A percentile compares a stretch with the other conserved stretches of the same genome.
Conservation (phyloP, 1,139 yeast species). For the Blastobotrys niveus region DNA sequence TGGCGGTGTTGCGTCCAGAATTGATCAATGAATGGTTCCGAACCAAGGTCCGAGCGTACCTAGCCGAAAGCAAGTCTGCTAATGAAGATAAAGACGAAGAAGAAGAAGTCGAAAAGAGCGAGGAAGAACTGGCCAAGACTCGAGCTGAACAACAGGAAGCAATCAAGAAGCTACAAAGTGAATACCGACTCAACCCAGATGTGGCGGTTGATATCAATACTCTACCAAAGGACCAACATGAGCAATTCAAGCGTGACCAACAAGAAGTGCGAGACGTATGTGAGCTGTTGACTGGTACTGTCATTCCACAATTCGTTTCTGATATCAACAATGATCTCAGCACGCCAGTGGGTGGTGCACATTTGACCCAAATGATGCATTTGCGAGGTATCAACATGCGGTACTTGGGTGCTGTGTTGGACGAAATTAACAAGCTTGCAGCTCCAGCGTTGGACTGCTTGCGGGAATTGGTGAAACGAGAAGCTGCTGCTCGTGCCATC, state of each 20-base stretch:
- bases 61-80: conserved; percentile 23
- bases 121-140: conserved; percentile 33
- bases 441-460: conserved; percentile 35
- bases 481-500: conserved; percentile 70
- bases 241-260: conserved; percentile 46
- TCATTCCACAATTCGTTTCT: conserved; percentile 60
- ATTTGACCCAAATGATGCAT: conserved; percentile 65
- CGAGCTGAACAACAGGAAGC: conserved; percentile 30
- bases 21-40: conserved; percentile 91
- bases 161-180: conserved; percentile 51
- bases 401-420: conserved; percentile 56
- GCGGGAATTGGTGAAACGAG: conserved; percentile 49
- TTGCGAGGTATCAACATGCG: conserved; percentile 82
- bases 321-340: conserved; percentile 49
- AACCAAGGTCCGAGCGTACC: conserved; percentile 52
- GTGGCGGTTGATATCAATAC: conserved; percentile 46
- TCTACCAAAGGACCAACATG: conserved; percentile 40
- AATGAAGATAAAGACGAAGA: conserved; percentile 38
- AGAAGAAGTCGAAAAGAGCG: conserved; percentile 44
- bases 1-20: conserved; percentile 75
- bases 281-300: conserved; percentile 49
- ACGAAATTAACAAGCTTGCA: conserved; percentile 16
- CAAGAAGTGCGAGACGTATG: conserved; percentile 65
- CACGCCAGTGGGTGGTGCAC: conserved; percentile 76
- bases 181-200: conserved; percentile 71